phyloP scores from a whole-genome alignment of 2,329 filamentous ascomycete genomes.

The Ophiostoma triangulosporum region DNA sequence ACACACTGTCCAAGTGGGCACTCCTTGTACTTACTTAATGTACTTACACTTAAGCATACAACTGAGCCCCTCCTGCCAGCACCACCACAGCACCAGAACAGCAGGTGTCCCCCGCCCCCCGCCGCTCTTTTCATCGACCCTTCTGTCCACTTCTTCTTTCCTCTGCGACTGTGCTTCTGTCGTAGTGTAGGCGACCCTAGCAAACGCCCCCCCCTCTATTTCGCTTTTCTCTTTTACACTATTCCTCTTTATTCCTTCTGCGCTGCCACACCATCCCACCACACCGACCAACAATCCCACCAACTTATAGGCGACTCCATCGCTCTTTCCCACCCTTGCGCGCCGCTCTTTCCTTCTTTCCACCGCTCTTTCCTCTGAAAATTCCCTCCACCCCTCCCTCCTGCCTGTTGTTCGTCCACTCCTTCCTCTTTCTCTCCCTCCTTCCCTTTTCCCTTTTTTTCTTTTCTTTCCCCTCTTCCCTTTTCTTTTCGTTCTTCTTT shows the following conservation, averaged over 20 bases:
- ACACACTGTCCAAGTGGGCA: slow-evolving; percentile 3
- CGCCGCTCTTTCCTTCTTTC: slow-evolving; percentile 13
- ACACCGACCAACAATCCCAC: slow-evolving; percentile 1
- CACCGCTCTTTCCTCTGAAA: slow-evolving; percentile 14
- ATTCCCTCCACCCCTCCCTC: slow-evolving; percentile 15
- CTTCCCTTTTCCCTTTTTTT: slow-evolving; percentile 8
- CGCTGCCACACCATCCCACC: neutral
- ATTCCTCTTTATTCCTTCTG: slow-evolving; percentile 17
- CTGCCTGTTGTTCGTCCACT: slow-evolving; percentile 18
- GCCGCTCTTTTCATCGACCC: slow-evolving; percentile 1
- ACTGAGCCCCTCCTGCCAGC: slow-evolving; percentile 7
- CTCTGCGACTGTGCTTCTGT: neutral
- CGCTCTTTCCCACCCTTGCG: slow-evolving; percentile 9
- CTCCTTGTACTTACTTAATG: too few relatives aligned
- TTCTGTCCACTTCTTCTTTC: neutral
- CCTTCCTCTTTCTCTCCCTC: slow-evolving; percentile 1
- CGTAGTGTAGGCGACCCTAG: neutral
- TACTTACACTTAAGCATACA: too few relatives aligned
- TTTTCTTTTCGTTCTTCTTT: slow-evolving; percentile 6
- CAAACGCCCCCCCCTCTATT: slow-evolving; percentile 1
- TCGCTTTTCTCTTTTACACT: slow-evolving; percentile 16
- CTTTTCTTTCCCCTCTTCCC: slow-evolving; percentile 4
- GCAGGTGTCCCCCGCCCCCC: neutral
- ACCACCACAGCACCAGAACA: neutral
- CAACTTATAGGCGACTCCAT: slow-evolving; percentile 6